Conservation (phyloP, 2,329 filamentous ascomycete genomes). For the Truncatella angustata region DNA sequence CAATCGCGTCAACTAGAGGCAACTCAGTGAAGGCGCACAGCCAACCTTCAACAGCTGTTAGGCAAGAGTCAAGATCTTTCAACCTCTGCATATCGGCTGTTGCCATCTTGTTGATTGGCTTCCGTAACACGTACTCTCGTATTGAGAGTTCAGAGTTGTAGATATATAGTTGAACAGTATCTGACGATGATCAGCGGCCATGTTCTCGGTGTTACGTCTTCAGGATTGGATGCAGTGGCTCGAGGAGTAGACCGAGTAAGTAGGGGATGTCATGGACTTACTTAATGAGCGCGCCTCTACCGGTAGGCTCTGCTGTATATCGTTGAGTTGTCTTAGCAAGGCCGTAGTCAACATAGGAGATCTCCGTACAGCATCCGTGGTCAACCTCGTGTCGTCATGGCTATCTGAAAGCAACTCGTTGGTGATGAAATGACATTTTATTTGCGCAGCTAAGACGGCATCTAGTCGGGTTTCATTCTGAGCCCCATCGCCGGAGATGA, state of each 20-base stretch:
- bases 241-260: background rate
- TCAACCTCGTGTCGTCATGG: background rate
- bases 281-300: conserved; percentile 14
- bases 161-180: conserved; percentile 18
- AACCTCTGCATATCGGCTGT: conserved; percentile 15
- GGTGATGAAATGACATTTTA: conserved; percentile 23
- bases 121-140: conserved; percentile 14
- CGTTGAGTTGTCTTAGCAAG: conserved; percentile 17
- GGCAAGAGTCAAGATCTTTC: conserved; percentile 18
- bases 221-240: too few species aligned
- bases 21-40: conserved; percentile 13
- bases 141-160: conserved; percentile 19
- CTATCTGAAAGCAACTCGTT: conserved; percentile 19
- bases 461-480: conserved; percentile 18
- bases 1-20: conserved; percentile 16
- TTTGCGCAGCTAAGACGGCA: conserved; percentile 15
- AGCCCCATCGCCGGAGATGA: conserved; percentile 9
- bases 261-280: conserved; percentile 3
- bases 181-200: conserved; percentile 11
- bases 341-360: conserved; percentile 14
- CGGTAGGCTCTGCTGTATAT: conserved; percentile 17
- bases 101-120: background rate
- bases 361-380: conserved; percentile 4
- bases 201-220: too few species aligned
- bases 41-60: conserved; percentile 19